Evolutionary conservation across 257 asterid species (phyloP), one percentile per base, ranked within the genome.

Genomic region (Solanum ossicruentum): DNA sequence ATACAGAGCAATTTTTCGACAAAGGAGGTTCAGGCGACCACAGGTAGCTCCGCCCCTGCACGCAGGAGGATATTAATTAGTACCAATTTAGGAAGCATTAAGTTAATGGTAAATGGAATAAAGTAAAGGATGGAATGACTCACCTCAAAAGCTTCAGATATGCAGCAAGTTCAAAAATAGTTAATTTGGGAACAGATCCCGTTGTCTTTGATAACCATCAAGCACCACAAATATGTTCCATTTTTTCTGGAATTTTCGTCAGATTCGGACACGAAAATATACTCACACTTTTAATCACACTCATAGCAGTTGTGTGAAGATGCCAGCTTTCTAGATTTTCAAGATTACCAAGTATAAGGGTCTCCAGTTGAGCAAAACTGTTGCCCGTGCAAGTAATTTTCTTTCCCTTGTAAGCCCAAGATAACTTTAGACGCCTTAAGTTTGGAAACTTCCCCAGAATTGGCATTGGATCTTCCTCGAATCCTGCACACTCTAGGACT

Each of bases 391-490:
- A 82, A 36, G 21, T 41, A 45, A 82, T 43, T 13, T 82, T 12
- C 57, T 61, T 82, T 26, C 85, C 85, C 0, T 41, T 7, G 58
- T 82, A 82, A 43, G 61, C 61, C n/a, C 45, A 6, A 23, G 47
- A 20, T 52, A 80, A 55, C 18, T 54, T 70, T 6, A 80, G 84
- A 80, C 15, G 21, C 56, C 12, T 81, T n/a, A 81, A 81, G 71
- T 81, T 81, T 43, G 69, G 54, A 60, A 81, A 32, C 8, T 57
- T 81, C 0, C 69, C 84, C 11, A 81, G 54, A n/a, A 65, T 81
- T 21, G 84, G 84, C 84, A 81, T 81, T 20, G 84, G 73, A n/a
- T 81, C 84, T 58, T 81, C 84, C 43, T 56, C 6, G 16, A 81
- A 75, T 57, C 4, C 5, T 11, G 75, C 12, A n/a, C 0, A 13